These are phyloP conservation scores for Kurtzmaniella cleridarum DNA, from an alignment of 805 yeast species.

Conservation along the genomic window DNA sequence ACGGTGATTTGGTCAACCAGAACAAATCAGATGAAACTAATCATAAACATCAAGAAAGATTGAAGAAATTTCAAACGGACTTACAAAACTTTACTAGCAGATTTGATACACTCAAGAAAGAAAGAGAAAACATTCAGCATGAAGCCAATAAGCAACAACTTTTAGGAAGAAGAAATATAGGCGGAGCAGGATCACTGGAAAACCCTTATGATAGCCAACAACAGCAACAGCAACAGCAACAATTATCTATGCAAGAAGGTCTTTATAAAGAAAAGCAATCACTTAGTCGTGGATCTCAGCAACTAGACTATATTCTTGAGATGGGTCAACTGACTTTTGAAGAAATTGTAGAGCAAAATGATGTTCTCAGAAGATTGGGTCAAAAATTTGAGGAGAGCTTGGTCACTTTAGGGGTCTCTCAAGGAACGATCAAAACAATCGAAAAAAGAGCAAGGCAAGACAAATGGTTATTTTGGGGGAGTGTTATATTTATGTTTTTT, in stretches of 20 bases:
- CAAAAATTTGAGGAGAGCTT: constrained; percentile 61
- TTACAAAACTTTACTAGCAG: constrained; percentile 41
- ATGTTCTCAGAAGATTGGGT: constrained; percentile 58
- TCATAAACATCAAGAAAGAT: constrained; percentile 48
- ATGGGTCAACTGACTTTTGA: constrained; percentile 84
- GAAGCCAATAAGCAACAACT: constrained; percentile 47
- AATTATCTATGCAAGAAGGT: constrained; percentile 51
- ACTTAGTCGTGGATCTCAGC: constrained; percentile 65
- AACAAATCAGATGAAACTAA: constrained; percentile 52
- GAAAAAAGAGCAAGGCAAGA: constrained; percentile 82
- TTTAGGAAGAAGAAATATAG: constrained; percentile 44
- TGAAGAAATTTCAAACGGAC: constrained; percentile 50
- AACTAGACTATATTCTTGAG: constrained; percentile 83
- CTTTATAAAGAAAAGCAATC: constrained; percentile 62
- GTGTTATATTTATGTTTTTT: constrained; percentile 56
- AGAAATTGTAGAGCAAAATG: constrained; percentile 81
- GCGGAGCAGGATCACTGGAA: constrained; percentile 28
- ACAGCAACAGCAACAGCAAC: constrained; percentile 20
- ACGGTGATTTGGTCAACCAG: constrained; percentile 52
- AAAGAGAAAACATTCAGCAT: constrained; percentile 49
- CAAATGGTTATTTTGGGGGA: constrained; percentile 79
- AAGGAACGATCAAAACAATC: constrained; percentile 72
- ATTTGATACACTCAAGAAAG: constrained; percentile 49
- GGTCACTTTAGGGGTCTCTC: constrained; percentile 79
- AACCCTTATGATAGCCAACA: constrained; percentile 42